phyloP scores from a whole-genome alignment of 192 early-diverging fungal genomes.

The Dimargaris cristalligena region DNA sequence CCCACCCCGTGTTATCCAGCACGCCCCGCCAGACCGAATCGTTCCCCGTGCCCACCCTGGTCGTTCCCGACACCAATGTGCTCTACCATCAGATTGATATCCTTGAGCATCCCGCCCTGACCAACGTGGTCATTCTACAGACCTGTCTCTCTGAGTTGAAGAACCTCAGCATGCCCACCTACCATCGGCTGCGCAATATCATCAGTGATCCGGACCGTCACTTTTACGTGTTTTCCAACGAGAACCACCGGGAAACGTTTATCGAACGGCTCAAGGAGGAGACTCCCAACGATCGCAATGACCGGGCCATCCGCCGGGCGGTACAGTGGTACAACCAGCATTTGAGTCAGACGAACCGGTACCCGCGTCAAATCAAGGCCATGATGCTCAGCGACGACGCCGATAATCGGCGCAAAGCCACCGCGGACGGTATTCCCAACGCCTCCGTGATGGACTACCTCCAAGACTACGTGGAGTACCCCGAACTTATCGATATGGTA shows the following conservation, averaged over 20 bases:
- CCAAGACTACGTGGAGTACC: constrained; percentile 43
- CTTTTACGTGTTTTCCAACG: constrained; percentile 93
- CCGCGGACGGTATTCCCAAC: constrained; percentile 41
- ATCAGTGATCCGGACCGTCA: constrained; percentile 50
- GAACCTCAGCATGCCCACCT: constrained; percentile 61
- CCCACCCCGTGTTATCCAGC: constrained; percentile 24
- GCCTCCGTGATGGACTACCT: constrained; percentile 68
- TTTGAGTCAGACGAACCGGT: constrained; percentile 22
- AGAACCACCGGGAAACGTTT: constrained; percentile 81
- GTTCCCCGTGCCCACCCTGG: constrained; percentile 41
- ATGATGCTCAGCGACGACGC: constrained; percentile 78
- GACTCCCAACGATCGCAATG: constrained; percentile 88
- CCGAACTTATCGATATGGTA: constrained; percentile 89
- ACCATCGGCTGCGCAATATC: constrained; percentile 60
- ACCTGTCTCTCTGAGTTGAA: constrained; percentile 87
- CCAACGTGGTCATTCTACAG: constrained; percentile 81
- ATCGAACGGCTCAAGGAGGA: constrained; percentile 66
- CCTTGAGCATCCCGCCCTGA: constrained; percentile 73
- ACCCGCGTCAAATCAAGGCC: constrained; percentile 23
- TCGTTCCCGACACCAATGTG: constrained; percentile 94
- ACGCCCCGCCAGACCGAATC: constrained; percentile 32
- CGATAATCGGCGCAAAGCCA: constrained; percentile 62
- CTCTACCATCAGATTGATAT: constrained; percentile 87
- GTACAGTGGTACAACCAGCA: constrained; percentile 73
- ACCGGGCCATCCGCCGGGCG: constrained; percentile 79